These are phyloP conservation scores for Beauveria varroae DNA, from an alignment of 2,329 filamentous ascomycete species.

Conservation along the genomic window DNA sequence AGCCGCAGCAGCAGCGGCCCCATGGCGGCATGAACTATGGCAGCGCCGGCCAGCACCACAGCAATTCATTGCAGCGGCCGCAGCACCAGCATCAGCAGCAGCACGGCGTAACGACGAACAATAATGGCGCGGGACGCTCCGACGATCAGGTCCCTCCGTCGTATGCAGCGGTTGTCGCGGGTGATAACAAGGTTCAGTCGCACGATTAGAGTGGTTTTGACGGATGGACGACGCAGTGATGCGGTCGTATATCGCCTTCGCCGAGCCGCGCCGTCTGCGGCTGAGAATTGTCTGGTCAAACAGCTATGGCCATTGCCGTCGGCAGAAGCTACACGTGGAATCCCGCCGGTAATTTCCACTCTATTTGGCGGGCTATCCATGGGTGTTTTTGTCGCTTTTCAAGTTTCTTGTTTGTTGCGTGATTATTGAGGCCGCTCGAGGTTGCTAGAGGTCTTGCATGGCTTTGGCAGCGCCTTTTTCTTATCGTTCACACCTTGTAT, in stretches of 20 bases:
- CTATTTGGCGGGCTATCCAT: background rate
- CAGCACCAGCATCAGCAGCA: slow-evolving; percentile 13
- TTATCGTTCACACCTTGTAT: background rate
- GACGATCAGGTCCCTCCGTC: slow-evolving; percentile 56
- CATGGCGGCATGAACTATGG: slow-evolving; percentile 35
- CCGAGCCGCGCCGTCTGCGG: background rate
- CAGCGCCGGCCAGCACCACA: slow-evolving; percentile 18
- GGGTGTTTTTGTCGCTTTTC: background rate
- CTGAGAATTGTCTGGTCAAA: background rate
- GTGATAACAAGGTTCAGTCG: slow-evolving; percentile 81
- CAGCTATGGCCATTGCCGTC: background rate
- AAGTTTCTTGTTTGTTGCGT: background rate
- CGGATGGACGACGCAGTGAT: slow-evolving; percentile 17
- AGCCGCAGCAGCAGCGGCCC: slow-evolving; percentile 31
- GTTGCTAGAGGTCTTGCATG: background rate
- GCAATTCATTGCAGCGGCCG: slow-evolving; percentile 13
- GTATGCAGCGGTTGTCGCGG: slow-evolving; percentile 83
- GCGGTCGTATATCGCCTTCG: background rate
- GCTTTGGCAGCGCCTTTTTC: background rate
- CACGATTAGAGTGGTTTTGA: slow-evolving; percentile 17
- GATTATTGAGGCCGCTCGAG: background rate
- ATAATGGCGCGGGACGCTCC: slow-evolving; percentile 27
- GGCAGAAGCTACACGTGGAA: background rate
- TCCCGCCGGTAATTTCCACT: too few species aligned
- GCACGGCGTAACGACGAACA: slow-evolving; percentile 28